phyloP scores from a whole-genome alignment of 345 rosid species.

The Euphorbia peplus region DNA sequence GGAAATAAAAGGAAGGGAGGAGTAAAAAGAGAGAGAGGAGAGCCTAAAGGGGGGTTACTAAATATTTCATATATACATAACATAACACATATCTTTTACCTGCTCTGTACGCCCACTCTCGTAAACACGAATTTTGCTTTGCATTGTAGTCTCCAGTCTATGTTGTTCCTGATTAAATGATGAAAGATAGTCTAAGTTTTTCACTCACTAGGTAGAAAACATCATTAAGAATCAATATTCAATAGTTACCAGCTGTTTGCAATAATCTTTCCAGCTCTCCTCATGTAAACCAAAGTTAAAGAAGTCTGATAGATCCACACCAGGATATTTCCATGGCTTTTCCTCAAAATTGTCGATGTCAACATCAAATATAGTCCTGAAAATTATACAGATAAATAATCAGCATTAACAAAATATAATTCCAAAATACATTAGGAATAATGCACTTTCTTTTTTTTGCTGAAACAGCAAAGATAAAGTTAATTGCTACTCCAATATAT shows the following conservation, averaged over 20 bases:
- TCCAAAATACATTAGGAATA: neutral
- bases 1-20: neutral
- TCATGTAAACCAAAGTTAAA: slow-evolving; percentile 94
- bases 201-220: slow-evolving; percentile 13
- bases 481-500: neutral
- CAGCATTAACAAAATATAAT: slow-evolving; percentile 13
- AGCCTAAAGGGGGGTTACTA: neutral
- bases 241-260: slow-evolving; percentile 85
- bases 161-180: slow-evolving; percentile 66
- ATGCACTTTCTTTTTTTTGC: neutral
- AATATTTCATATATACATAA: neutral
- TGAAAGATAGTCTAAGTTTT: slow-evolving; percentile 27
- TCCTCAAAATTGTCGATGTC: slow-evolving; percentile 94
- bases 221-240: slow-evolving; percentile 17
- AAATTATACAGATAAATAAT: slow-evolving; percentile 19
- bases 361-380: slow-evolving; percentile 94
- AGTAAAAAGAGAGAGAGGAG: neutral
- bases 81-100: slow-evolving; percentile 46
- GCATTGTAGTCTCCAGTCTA: slow-evolving; percentile 90
- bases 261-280: slow-evolving; percentile 98
- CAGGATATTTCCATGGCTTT: slow-evolving; percentile 95
- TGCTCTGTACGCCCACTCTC: slow-evolving; percentile 93
- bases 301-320: slow-evolving; percentile 71
- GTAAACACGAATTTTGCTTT: slow-evolving; percentile 96
- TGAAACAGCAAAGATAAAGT: neutral